Base-by-base conservation (phyloP, 2,329 filamentous ascomycete species). In the Boeremia exigua region DNA sequence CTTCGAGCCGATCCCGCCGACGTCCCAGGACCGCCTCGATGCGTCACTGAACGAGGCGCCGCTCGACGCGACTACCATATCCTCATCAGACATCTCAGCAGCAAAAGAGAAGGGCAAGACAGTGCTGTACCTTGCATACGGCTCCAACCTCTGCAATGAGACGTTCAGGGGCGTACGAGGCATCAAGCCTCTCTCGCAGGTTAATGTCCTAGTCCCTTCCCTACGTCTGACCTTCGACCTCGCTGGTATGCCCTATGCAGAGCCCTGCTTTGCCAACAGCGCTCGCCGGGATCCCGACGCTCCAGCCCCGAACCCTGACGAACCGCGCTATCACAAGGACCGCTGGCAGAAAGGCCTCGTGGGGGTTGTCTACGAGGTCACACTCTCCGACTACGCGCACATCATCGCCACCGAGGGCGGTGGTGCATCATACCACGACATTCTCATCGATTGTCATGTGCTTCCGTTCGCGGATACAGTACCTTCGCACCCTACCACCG, bases 281-380 rank as follows among this genome's bases (percentile, higher is more conserved):
- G 84, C 83, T 14, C 81, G 82, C 48, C 85, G 88, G 43, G 81
- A 46, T 1, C 54, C 67, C 11, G 57, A 71, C 2, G 57, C 71
- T 8, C 51, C 49, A 4, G 77, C 56, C 23, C 28, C 33, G 71
- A 75, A 28, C 73, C 76, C 15, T 38, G 40, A 53, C 15, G 43
- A 37, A 4, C 43, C 34, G 28, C 66, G 70, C 50, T 82, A 83
- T 61, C 79, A 83, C 65, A 84, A 85, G 66, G 79, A 84, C 48
- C 79, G 78, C 49, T 96, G 92, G 92, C 80, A 86, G 60, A 93
- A 92, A 68, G 91, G 91, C 4, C 83, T 99, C 2, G 85, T 97
- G 36, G 95, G 95, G 23, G 92, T 96, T 14, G 95, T 98, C 4
- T 99, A 99, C 78, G 93, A 98, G 78, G 91, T 98, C 28, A 96